phyloP scores from a whole-genome alignment of 2,329 filamentous ascomycete species.

The Colletotrichum horii region DNA sequence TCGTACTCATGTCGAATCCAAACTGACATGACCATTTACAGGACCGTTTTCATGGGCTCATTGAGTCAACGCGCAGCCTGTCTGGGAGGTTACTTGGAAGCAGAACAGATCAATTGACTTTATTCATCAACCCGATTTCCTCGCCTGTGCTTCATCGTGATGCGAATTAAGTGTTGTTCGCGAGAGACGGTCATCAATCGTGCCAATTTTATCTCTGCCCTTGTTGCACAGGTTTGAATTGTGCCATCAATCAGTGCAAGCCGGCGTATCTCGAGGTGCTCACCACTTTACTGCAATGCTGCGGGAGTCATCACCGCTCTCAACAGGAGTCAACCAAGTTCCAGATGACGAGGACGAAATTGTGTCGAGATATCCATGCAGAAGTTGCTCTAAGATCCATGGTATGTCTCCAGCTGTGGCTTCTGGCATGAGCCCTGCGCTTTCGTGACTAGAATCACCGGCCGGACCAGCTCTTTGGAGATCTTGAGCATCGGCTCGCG shows the following conservation, averaged over 20 bases:
- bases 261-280: not conserved
- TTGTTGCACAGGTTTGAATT: not conserved
- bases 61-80: not conserved
- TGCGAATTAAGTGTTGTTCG: not conserved
- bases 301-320: not conserved
- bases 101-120: not conserved
- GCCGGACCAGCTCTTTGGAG: not conserved
- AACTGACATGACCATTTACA: not conserved
- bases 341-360: fast-evolving
- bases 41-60: not conserved
- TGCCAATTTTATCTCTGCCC: not conserved
- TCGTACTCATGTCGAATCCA: not conserved
- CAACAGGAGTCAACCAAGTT: not conserved
- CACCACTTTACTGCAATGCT: not conserved
- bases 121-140: not conserved
- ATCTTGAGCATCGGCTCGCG: not conserved
- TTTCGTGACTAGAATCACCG: not conserved
- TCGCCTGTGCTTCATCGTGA: not conserved
- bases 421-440: not conserved
- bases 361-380: not conserved
- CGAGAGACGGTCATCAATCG: not conserved
- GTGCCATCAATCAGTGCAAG: not conserved
- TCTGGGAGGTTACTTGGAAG: not conserved
- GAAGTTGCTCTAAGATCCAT: not conserved
- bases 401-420: not conserved